Evolutionary conservation across 2,329 filamentous ascomycete genomes (phyloP).

Genomic region (Tolypocladium ophioglossoides): DNA sequence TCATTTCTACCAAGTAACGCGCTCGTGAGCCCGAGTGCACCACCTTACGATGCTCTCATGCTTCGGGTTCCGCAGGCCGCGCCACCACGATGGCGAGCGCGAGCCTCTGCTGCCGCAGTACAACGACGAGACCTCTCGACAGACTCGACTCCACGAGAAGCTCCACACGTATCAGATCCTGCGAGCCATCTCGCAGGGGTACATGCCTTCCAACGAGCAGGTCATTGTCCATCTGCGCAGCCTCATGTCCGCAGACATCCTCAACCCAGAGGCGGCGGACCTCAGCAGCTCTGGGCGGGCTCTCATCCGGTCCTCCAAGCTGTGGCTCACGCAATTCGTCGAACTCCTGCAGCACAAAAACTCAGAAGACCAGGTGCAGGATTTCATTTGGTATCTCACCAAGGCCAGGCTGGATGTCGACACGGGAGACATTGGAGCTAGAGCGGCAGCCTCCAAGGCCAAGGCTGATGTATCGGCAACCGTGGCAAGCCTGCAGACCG

Average conservation of each 20-base stretch:
- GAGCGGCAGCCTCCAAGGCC: conserved; percentile 17
- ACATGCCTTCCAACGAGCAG: conserved; percentile 88
- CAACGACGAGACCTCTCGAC: conserved; percentile 67
- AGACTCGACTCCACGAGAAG: conserved; percentile 75
- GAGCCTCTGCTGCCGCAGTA: conserved; percentile 76
- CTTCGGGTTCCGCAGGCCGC: conserved; percentile 44
- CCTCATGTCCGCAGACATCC: conserved; percentile 63
- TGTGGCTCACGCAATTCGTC: conserved; percentile 71
- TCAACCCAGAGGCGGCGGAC: conserved; percentile 59
- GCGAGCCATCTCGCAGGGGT: conserved; percentile 70
- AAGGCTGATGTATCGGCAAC: conserved; percentile 29
- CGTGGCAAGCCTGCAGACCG: conserved; percentile 71
- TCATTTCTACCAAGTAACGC: not conserved
- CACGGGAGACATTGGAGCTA: conserved; percentile 15
- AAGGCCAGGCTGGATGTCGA: conserved; percentile 51
- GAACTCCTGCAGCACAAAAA: conserved; percentile 80
- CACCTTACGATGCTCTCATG: conserved; percentile 46
- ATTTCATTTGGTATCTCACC: conserved; percentile 77
- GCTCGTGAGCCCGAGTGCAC: not conserved
- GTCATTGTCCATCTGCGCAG: conserved; percentile 68
- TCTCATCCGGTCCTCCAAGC: conserved; percentile 59
- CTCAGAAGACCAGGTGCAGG: conserved; percentile 72
- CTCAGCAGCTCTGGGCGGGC: conserved; percentile 69
- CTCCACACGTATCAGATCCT: conserved; percentile 90
- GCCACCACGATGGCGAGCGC: conserved; percentile 46